These are phyloP conservation scores for Ilex aquifolium DNA, from an alignment of 257 asterid species.

Conservation along the genomic window DNA sequence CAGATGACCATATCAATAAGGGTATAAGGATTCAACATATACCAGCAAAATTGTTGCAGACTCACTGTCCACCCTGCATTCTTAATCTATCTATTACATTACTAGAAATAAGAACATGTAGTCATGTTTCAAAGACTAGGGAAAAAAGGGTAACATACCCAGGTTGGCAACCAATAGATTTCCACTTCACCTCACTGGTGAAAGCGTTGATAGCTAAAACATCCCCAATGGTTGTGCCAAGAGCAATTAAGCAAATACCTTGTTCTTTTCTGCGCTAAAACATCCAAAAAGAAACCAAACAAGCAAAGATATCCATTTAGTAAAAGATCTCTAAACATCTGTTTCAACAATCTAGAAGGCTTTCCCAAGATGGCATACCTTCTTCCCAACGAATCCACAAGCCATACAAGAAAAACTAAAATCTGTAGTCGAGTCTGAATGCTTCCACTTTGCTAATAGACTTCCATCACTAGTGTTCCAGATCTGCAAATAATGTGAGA, in stretches of 20 bases:
- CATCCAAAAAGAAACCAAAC: neutral
- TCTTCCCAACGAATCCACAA: conserved; percentile 20
- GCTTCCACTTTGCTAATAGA: conserved; percentile 25
- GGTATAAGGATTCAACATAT: too few relatives aligned
- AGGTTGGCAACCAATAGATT: conserved; percentile 17
- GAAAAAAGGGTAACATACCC: conserved; percentile 14
- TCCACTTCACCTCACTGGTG: conserved; percentile 21
- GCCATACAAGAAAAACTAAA: conserved; percentile 21
- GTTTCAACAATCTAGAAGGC: too few relatives aligned
- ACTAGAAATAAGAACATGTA: too few relatives aligned
- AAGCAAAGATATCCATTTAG: neutral
- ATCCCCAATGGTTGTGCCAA: conserved; percentile 23
- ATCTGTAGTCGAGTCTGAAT: conserved; percentile 7
- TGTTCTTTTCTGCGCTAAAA: conserved; percentile 24
- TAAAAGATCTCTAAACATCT: neutral
- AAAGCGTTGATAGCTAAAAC: conserved; percentile 19
- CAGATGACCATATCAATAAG: too few relatives aligned
- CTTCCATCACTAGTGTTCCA: conserved; percentile 29
- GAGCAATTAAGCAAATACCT: conserved; percentile 23
- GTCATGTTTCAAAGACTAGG: neutral
- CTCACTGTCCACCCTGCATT: too few relatives aligned
- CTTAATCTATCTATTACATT: too few relatives aligned
- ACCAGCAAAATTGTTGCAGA: too few relatives aligned
- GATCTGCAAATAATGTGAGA: conserved; percentile 16
- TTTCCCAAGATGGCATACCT: conserved; percentile 16